Evolutionary conservation across 805 yeast species (phyloP).

Genomic region (Wickerhamiella kurtzmanii): DNA sequence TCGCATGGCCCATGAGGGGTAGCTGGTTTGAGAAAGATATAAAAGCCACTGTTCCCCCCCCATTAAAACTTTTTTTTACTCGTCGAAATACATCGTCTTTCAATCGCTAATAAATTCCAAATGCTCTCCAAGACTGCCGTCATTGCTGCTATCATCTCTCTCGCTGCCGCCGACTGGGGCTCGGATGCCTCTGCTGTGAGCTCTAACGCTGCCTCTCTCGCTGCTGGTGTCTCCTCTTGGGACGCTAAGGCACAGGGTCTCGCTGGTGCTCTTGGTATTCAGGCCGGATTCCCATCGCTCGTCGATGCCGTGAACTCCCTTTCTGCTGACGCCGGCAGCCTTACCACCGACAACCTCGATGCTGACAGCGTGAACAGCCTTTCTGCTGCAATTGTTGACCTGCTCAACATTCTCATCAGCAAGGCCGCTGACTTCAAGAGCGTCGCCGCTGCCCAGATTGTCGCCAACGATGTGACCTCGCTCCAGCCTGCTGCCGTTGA

Average conservation of each 20-base stretch:
- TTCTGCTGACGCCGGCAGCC: conserved; percentile 6
- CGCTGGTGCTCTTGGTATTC: conserved; percentile 22
- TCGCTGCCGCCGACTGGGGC: conserved; percentile 11
- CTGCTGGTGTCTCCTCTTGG: conserved; percentile 10
- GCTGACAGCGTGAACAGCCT: conserved; percentile 9
- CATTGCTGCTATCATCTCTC: conserved; percentile 15
- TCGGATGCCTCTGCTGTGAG: conserved; percentile 11
- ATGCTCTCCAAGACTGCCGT: conserved; percentile 16
- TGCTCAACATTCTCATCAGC: conserved; percentile 15
- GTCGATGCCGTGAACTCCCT: conserved; percentile 14
- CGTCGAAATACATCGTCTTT: too few species aligned
- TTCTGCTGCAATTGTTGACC: conserved; percentile 11
- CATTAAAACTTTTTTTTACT: too few species aligned
- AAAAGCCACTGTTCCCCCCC: neutral
- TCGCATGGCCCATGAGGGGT: too few species aligned
- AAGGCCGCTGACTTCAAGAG: conserved; percentile 20
- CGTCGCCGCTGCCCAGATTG: conserved; percentile 18
- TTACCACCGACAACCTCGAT: conserved; percentile 11
- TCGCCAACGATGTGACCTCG: conserved; percentile 16
- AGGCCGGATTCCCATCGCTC: conserved; percentile 17
- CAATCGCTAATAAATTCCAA: neutral
- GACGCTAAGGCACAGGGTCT: conserved; percentile 17
- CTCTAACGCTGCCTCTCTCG: conserved; percentile 13
- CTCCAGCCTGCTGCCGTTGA: conserved; percentile 16
- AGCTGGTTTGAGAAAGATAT: too few species aligned